Evolutionary conservation across 2,329 filamentous ascomycete genomes (phyloP), one percentile per base, ranked within the genome.

Genomic region (Proliferodiscus dingleyae): DNA sequence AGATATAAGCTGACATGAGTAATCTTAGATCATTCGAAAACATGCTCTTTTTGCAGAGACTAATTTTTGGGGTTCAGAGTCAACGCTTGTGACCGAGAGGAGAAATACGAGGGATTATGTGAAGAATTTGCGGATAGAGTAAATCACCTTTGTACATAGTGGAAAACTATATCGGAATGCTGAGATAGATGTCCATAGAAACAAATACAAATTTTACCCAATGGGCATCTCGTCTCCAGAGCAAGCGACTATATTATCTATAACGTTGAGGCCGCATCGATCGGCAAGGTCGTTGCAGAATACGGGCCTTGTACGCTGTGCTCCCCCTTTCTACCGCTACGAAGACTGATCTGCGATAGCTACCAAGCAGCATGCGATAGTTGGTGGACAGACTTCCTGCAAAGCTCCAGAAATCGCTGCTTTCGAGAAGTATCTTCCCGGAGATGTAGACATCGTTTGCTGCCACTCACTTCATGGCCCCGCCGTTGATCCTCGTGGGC

Each of bases 211-310:
- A 93, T 98, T 61, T 82, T 91, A 66, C 83, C 81, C 66, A 95
- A 95, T 78, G 94, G 94, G 60, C 90, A 97, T 71, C 78, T 91
- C 66, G 93, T 98, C 60, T 96, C 93, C 59, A 83, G 93, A 70
- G 83, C 84, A 68, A 96, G 90, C 83, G 91, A 97, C 76, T 97
- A 90, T 68, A 95, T 96, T 71, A 89, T 98, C 65, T 98, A 98
- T 77, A 95, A 87, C 69, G 93, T 98, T 68, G 91, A 97, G 70
- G 93, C 93, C 51, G 89, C 89, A 60, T 80, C 84, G 55, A 95
- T 98, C 67, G 86, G 89, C 64, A 78, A 77, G 56, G 87, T 96
- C 59, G 93, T 96, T 61, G 85, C 84, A 52, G 75, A 85, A 61
- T 98, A 89, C 67, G 93, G 90, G 54, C 91, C 91, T 59, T 96